Conservation (phyloP, 129 eudicot genomes). For the Arctium minus region DNA sequence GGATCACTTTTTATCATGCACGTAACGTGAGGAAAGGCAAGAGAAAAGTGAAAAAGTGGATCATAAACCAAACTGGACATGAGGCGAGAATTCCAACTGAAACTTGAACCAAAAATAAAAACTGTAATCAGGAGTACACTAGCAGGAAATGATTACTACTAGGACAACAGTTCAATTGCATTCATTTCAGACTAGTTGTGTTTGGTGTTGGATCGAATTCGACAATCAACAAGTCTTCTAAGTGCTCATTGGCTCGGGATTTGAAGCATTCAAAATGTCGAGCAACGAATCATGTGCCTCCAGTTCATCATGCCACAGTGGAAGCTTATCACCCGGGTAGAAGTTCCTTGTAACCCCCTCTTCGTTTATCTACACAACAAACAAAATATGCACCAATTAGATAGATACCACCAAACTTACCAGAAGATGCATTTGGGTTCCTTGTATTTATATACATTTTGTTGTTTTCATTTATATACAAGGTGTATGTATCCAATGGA, state of each 20-base stretch:
- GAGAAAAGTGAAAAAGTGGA: background rate
- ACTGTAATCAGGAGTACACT: constrained; percentile 7
- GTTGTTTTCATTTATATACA: background rate
- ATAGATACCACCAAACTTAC: background rate
- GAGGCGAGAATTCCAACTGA: background rate
- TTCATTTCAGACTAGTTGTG: background rate
- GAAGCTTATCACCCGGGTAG: constrained; percentile 82
- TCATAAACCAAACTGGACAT: background rate
- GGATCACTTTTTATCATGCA: background rate
- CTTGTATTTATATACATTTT: background rate
- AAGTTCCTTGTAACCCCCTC: constrained; percentile 81
- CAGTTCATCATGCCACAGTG: constrained; percentile 90
- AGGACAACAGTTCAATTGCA: background rate
- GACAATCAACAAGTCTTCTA: constrained; percentile 3
- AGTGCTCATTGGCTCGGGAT: constrained; percentile 65
- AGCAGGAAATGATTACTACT: constrained; percentile 10
- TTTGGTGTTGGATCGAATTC: background rate
- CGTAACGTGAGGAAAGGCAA: background rate
- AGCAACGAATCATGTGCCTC: constrained; percentile 73
- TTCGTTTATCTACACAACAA: constrained; percentile 55
- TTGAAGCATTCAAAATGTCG: constrained; percentile 49
- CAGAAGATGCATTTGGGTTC: background rate
- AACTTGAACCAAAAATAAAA: constrained; percentile 2
- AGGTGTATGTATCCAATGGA: background rate
- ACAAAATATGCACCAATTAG: background rate